Base-by-base conservation (phyloP, 495 filamentous ascomycete species). In the Lophiotrema nucula region DNA sequence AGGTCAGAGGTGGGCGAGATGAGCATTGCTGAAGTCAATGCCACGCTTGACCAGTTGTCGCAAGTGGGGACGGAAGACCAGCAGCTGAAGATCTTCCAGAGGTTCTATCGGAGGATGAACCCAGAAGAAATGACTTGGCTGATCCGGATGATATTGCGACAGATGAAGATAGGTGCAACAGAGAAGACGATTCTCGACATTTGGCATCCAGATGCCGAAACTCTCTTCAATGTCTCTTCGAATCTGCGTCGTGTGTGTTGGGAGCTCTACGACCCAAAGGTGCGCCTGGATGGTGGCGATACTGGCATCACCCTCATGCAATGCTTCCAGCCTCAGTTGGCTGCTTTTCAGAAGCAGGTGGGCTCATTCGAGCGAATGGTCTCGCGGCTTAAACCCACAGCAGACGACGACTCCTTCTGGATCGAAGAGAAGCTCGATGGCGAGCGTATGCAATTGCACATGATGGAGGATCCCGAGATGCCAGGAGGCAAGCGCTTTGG, bases 371-470 rank as follows among this genome's bases (percentile, higher is more conserved):
- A 88, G n/a, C 87, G 85, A 55, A 88, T 96, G 78, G 83, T 96
- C 23, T 73, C 78, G 12, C 83, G 82, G 28, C 83, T 98, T 79
- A 76, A 79, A 19, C 76, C 78, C 0, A 88, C 81, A 0, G 82
- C 87, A 44, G 82, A 88, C 3, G 83, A 92, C 41, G 74, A 80
- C 8, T 79, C 83, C 22, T 97, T 96, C 66, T 98, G 91, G 91
- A 92, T 97, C 33, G 93, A 98, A 68, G 93, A 98, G 75, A 98
- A 98, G 71, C 76, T 98, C 15, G 93, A 98, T 66, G 93, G 93
- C 4, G 93, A 98, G 74, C 79, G 93, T 44, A 96, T 98, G 88
- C 93, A 98, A 72, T 77, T 98, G 62, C 93, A 98, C 66, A 96
- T 96, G 89, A 71, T 79, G 21, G 78, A 88, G 37, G 90, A 96